Base-by-base conservation (phyloP, 176 grass and related monocot species). In the Areca catechu region DNA sequence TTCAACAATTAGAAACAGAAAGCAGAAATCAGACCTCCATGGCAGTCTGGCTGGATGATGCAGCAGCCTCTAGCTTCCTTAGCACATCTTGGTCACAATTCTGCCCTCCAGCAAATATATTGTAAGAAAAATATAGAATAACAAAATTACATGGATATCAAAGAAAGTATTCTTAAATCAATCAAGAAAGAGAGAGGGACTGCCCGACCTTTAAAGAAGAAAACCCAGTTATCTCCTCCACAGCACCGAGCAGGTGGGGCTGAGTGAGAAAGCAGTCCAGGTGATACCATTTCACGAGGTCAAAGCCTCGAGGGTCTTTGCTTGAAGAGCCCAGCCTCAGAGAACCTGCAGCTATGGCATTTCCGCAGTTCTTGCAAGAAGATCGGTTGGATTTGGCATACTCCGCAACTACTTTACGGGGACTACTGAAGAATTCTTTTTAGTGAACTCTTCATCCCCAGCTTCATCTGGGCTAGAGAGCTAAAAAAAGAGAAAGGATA, bases 381-480 rank as follows among this genome's bases (percentile, higher is more conserved):
- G 92, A 85, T 56, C 92, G 80, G 15, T 71, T 75, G 22, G 83
- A 97, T 70, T 85, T 97, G 58, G 86, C 83, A 58, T 88, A 91
- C 58, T 97, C 77, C 43, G 9, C 34, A 37, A 37, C 34, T 37
- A 37, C 34, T 10, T 37, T 37, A 37, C 12, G 34, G 34, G 34
- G 9, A 37, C 1, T 1, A 7, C 34, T 37, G 34, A 1, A 37
- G 28, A 16, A 3, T 14, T 22, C 28, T 21, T n/a, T 43, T 19
- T 12, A 3, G 16, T 37, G 9, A 28, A 22, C 5, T 59, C 67
- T 50, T 70, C 56, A 59, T 50, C 15, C 54, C 20, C 55, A 70
- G 37, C 37, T 58, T 50, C n/a, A 50, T 59, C 16, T 5, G 56
- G 27, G 24, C 7, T 14, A 51, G 19, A 22, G 43, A 70, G 20